Evolutionary conservation across 1,139 yeast species (phyloP), one percentile per base, ranked within the genome.

Genomic region (Yamadazyma jaroonii): DNA sequence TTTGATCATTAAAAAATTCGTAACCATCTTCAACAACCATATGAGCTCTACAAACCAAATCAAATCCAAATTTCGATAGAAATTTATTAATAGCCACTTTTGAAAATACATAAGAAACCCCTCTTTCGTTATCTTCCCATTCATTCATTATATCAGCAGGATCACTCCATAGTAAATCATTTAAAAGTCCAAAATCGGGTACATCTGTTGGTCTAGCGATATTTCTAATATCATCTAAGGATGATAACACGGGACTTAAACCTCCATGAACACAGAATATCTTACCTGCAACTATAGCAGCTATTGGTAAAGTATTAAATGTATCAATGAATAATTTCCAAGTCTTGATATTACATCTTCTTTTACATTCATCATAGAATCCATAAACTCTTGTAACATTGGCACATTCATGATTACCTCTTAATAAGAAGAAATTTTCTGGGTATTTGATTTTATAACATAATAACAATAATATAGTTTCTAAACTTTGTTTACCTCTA

Each of bases 21-120:
- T 92, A 92, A 2, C 98, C 98, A 59, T 92, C 98, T 57, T 92
- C 97, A 20, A 92, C 97, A 47, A 92, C 97, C 97, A 92, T 90
- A 64, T 92, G 97, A 12, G 97, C 97, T 49, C 98, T 77, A 59
- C 96, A 92, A 30, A 92, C 96, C 48, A 92, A 73, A 64, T 92
- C 97, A 61, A 92, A 89, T 25, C 92, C 94, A 57, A 90, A 92
- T 52, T 86, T 82, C 44, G 82, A 75, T 39, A 92, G 66, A 56
- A 92, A 92, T 61, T 90, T 89, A 64, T 89, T 88, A 48, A 92
- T 89, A 23, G 97, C 96, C 31, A 87, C 88, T 61, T 76, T 87
- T 49, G 89, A 86, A 61, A 89, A 92, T 64, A 96, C 94, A 61
- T 89, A 92, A n/a, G 94, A 83, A 3, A 92, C 97, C 11, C 98